Percentiles rank a stretch among this genome's conserved stretches.
These are phyloP conservation scores for Aspergillus nidulans DNA, from an alignment of 495 filamentous ascomycete species.

Conservation along the genomic window DNA sequence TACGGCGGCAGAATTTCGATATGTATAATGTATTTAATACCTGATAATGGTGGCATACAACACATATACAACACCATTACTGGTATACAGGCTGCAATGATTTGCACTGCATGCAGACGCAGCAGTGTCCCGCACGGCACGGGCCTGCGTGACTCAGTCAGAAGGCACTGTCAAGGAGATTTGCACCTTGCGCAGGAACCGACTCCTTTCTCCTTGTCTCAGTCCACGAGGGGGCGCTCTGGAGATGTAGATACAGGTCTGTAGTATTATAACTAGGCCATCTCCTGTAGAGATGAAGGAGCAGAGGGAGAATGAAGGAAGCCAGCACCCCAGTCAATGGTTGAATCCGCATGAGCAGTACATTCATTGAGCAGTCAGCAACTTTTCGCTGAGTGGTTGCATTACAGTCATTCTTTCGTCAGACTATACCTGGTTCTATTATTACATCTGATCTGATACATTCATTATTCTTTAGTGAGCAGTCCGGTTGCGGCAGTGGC, in stretches of 20 bases:
- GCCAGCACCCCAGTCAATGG: constrained; percentile 4
- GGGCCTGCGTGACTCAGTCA: neutral
- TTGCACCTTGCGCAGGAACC: constrained; percentile 19
- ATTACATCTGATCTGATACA: neutral
- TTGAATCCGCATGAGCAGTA: neutral
- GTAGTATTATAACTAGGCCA: constrained; percentile 14
- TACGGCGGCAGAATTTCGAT: too few relatives aligned
- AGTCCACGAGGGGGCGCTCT: constrained; percentile 15
- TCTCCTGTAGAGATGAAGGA: constrained; percentile 15
- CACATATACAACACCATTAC: too few relatives aligned
- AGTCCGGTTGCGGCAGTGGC: constrained; percentile 13
- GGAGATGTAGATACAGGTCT: neutral
- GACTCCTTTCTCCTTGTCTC: constrained; percentile 24
- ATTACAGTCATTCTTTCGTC: constrained; percentile 5
- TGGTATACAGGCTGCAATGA: neutral
- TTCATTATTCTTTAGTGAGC: constrained; percentile 4
- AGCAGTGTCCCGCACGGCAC: too few relatives aligned
- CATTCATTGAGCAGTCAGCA: too few relatives aligned
- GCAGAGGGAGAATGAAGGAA: constrained; percentile 14
- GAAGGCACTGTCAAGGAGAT: constrained; percentile 10
- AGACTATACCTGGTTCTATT: neutral
- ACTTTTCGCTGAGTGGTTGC: too few relatives aligned
- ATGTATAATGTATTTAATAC: too few relatives aligned
- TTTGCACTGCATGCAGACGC: neutral
- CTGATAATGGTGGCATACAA: too few relatives aligned